Percentiles rank a stretch among this genome's conserved stretches.
phyloP scores from a whole-genome alignment of 1,284 basidiomycete genomes.

The Melampsora americana region DNA sequence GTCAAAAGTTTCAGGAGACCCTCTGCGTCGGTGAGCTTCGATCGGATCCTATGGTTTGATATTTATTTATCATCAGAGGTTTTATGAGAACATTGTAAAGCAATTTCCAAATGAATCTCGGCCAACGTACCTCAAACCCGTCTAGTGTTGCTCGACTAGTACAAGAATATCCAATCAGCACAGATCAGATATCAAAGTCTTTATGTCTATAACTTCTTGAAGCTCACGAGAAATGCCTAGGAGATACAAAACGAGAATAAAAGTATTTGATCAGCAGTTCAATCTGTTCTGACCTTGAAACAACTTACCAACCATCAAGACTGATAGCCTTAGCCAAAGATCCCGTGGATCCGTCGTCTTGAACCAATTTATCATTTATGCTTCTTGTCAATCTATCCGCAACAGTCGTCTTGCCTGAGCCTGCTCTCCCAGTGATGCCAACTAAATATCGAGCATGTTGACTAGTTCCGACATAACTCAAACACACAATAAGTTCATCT shows the following conservation, averaged over 20 bases:
- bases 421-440: constrained; percentile 1
- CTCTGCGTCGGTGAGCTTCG: constrained; percentile 28
- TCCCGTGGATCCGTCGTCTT: not conserved
- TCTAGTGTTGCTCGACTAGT: constrained; percentile 21
- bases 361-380: not conserved
- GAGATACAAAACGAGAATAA: not conserved
- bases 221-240: constrained; percentile 39
- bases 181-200: no score
- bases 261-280: not conserved
- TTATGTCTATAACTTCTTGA: no score
- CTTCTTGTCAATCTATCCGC: not conserved
- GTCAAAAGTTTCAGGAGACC: constrained; percentile 25
- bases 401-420: not conserved
- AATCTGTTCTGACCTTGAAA: not conserved
- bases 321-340: not conserved
- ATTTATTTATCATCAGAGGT: not conserved
- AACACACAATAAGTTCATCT: no score
- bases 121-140: constrained; percentile 13
- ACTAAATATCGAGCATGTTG: not conserved
- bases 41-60: constrained; percentile 7
- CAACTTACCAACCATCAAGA: constrained; percentile 37
- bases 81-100: not conserved
- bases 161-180: not conserved
- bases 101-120: not conserved
- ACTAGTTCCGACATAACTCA: no score